phyloP scores from a whole-genome alignment of 1,284 basidiomycete genomes.

The Baeospora myosura region DNA sequence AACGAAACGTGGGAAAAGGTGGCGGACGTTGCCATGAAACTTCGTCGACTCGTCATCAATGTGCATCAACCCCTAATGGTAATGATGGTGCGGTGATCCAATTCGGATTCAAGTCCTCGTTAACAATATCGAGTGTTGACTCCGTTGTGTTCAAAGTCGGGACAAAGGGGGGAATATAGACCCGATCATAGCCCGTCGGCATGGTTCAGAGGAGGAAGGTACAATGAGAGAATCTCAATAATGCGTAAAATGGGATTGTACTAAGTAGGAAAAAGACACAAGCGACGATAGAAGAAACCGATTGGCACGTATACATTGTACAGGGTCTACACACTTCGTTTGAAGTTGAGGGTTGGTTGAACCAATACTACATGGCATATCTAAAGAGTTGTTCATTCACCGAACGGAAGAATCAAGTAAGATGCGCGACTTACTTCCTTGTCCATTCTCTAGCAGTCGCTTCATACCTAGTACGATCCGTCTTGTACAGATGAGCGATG shows the following conservation, averaged over 20 bases:
- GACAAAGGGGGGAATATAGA: too few relatives aligned
- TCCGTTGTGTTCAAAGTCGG: too few relatives aligned
- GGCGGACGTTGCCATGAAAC: too few relatives aligned
- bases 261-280: neutral
- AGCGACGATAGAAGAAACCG: conserved; percentile 1
- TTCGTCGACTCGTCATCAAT: too few relatives aligned
- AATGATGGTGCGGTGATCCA: too few relatives aligned
- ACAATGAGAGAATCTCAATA: too few relatives aligned
- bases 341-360: conserved; percentile 4
- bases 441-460: conserved; percentile 96
- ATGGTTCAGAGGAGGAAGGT: too few relatives aligned
- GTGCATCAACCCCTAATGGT: too few relatives aligned
- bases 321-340: conserved; percentile 15
- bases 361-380: conserved; percentile 51
- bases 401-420: conserved; percentile 8
- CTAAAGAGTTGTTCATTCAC: conserved; percentile 26
- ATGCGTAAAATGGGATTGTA: neutral
- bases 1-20: too few relatives aligned
- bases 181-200: too few relatives aligned
- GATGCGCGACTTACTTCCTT: conserved; percentile 71
- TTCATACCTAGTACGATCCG: conserved; percentile 88
- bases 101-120: too few relatives aligned
- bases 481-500: conserved; percentile 91
- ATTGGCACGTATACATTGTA: conserved; percentile 6
- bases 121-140: too few relatives aligned